Evolutionary conservation across 805 yeast species (phyloP).

Genomic region (Candida ficus): DNA sequence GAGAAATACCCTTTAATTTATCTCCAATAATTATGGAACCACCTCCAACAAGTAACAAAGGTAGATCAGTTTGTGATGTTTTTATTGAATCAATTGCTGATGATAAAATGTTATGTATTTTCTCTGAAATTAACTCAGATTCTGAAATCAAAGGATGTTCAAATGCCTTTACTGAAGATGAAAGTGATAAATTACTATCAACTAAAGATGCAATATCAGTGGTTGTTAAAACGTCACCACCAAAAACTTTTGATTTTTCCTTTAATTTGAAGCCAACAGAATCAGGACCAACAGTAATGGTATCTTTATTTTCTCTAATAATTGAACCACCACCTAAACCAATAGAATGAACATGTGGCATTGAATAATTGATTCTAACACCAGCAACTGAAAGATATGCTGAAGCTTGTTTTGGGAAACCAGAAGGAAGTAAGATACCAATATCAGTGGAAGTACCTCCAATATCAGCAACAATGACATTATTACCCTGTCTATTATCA

Average conservation of each 20-base stretch:
- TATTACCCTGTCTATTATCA: constrained; percentile 18
- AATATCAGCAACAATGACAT: constrained; percentile 39
- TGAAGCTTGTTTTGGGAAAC: constrained; percentile 43
- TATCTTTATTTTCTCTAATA: constrained; percentile 26
- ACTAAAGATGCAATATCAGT: constrained; percentile 30
- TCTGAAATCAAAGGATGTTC: background rate
- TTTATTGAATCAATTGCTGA: constrained; percentile 39
- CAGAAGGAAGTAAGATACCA: constrained; percentile 39
- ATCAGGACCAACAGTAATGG: constrained; percentile 40
- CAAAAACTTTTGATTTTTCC: constrained; percentile 33
- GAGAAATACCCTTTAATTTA: constrained; percentile 35
- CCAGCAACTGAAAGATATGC: constrained; percentile 41
- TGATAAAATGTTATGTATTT: constrained; percentile 11
- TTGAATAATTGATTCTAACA: constrained; percentile 43
- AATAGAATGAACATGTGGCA: constrained; percentile 46
- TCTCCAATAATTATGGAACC: constrained; percentile 43
- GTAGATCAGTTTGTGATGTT: constrained; percentile 38
- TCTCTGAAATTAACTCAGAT: constrained; percentile 1
- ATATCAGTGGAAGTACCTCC: constrained; percentile 50
- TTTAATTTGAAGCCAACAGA: constrained; percentile 37
- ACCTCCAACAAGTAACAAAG: constrained; percentile 44
- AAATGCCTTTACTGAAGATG: background rate
- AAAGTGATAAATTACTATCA: background rate
- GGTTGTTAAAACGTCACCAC: constrained; percentile 37
- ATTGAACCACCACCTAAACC: constrained; percentile 49